A percentile compares a stretch with the other conserved stretches of the same genome.
Conservation (phyloP, 2,329 filamentous ascomycete species). For the Claviceps maximensis region DNA sequence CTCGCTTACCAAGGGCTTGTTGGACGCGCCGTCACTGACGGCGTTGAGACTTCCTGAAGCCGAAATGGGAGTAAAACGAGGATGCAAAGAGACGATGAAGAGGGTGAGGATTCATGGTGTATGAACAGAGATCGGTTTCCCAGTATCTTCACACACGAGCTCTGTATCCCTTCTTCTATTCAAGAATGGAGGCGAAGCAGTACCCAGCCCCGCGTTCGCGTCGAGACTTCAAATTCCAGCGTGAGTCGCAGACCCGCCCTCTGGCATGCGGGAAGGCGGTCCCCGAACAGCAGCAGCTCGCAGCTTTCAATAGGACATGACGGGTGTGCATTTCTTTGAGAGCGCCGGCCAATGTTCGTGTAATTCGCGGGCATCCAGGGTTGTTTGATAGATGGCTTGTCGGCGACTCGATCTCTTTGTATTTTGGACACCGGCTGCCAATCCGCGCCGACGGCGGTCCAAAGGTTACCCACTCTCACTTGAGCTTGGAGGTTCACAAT, state of each 20-base stretch:
- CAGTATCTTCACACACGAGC: not conserved
- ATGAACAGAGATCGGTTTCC: not conserved
- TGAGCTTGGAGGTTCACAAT: not conserved
- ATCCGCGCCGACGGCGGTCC: not conserved
- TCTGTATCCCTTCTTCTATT: not conserved
- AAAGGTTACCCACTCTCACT: not conserved
- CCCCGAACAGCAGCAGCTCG: not conserved
- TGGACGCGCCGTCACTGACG: not conserved
- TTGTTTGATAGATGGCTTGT: not conserved
- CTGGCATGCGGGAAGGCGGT: slow-evolving; percentile 1
- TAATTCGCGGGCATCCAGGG: not conserved
- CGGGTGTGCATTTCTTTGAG: not conserved
- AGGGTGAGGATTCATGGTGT: not conserved
- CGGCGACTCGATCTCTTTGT: not conserved
- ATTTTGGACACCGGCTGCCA: not conserved
- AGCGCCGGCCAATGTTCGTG: not conserved
- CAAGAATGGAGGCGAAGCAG: not conserved
- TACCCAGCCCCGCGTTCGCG: slow-evolving; percentile 10
- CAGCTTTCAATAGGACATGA: not conserved
- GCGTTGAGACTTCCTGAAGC: not conserved
- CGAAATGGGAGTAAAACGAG: not conserved
- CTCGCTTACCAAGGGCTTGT: slow-evolving; percentile 1
- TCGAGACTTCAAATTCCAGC: slow-evolving; percentile 14
- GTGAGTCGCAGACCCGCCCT: slow-evolving; percentile 2
- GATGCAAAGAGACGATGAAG: not conserved